Base-by-base conservation (phyloP, 2,329 filamentous ascomycete species). In the Sclerotiophoma versabilis region DNA sequence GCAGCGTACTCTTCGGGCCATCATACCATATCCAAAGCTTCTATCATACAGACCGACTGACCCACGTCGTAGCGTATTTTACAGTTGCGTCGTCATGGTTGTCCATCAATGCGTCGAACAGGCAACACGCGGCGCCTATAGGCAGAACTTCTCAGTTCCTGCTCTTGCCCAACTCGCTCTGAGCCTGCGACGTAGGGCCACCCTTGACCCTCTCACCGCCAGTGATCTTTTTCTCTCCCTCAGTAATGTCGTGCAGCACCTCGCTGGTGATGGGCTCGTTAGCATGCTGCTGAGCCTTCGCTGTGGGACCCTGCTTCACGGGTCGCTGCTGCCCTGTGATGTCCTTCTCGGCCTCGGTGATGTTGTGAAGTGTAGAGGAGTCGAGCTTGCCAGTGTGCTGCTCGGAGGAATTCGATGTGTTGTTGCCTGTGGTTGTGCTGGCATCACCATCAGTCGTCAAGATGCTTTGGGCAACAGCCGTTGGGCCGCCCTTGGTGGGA, bases 401-500 rank as follows among this genome's bases (percentile, higher is more conserved):
- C 23, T 19, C 33, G n/a, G 49, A 34, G 3, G 12, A 11, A 11
- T 42, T 51, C 7, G 51, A 56, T 6, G 57, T 44, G 8, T 11
- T 6, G 39, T 29, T 38, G 49, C 22, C 6, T 23, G 15, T 27
- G 10, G 27, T 32, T 4, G 14, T 20, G n/a, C 22, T 23, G 11
- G 45, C 23, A n/a, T 27, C 19, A 6, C 23, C 43, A 22, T 36
- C 44, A 19, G 17, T 29, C 4, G 43, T 50, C 17, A 64, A n/a
- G 5, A 57, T 39, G 2, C 50, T 54, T 63, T 80, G 76, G 1
- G 75, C 75, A 5, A 73, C 64, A 0, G 74, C 57, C 1, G 77
- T 79, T 0, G 77, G 76, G 0, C 76, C 76, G 10, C 73, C 70
- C 44, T 74, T 68, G 20, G 76, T 64, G 1, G 65, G 65, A 0